Percentiles rank a stretch among this genome's conserved stretches.
These are phyloP conservation scores for Aspergillus diversus DNA, from an alignment of 495 filamentous ascomycete genomes.

Conservation along the genomic window DNA sequence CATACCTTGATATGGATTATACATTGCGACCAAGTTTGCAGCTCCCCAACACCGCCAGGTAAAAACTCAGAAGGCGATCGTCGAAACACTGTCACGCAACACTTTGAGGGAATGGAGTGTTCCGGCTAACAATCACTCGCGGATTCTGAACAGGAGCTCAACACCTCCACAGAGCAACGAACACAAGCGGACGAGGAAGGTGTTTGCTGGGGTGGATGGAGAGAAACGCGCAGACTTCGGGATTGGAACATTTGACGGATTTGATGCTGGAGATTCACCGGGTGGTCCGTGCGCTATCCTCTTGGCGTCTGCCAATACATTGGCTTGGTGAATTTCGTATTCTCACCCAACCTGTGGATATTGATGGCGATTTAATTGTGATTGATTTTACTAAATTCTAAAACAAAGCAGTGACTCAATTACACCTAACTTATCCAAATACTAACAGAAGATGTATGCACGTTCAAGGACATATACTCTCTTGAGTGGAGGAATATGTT, in stretches of 20 bases:
- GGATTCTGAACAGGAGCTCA: not conserved
- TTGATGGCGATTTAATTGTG: too few species aligned
- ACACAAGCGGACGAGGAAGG: conserved; percentile 3
- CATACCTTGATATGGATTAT: conserved; percentile 78
- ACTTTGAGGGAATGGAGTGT: too few species aligned
- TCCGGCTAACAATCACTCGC: too few species aligned
- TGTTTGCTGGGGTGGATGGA: conserved; percentile 2
- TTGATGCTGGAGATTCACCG: conserved; percentile 20
- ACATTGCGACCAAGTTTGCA: conserved; percentile 52
- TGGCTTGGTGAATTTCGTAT: not conserved
- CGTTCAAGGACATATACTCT: too few species aligned
- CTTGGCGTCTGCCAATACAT: conserved; percentile 10
- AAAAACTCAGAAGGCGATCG: conserved; percentile 3
- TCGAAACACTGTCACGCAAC: not conserved
- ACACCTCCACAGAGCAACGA: conserved; percentile 1
- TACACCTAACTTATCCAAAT: too few species aligned
- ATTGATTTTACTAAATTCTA: too few species aligned
- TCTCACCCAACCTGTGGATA: not conserved
- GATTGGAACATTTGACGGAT: conserved; percentile 15
- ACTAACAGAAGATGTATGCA: too few species aligned
- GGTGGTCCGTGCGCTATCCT: conserved; percentile 17
- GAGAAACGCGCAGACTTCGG: not conserved
- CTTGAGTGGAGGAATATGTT: too few species aligned
- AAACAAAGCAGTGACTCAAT: too few species aligned
- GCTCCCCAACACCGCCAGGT: conserved; percentile 10